A percentile compares a stretch with the other conserved stretches of the same genome.
These are phyloP conservation scores for Colletotrichum salicis DNA, from an alignment of 2,329 filamentous ascomycete species.

Conservation along the genomic window DNA sequence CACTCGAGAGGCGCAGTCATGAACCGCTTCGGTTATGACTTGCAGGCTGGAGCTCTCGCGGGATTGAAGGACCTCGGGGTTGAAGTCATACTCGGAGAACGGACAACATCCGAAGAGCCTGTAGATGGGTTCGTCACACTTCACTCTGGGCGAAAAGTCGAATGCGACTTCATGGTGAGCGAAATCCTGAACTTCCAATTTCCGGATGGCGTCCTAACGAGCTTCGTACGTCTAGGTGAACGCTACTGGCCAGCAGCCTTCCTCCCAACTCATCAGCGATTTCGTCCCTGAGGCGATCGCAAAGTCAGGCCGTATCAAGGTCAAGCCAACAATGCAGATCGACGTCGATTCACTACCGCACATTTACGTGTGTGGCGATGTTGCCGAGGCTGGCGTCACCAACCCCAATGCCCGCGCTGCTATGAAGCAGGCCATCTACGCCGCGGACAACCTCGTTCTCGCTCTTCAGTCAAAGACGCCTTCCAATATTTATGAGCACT, in stretches of 20 bases:
- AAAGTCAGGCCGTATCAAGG: constrained; percentile 59
- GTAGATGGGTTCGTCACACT: constrained; percentile 54
- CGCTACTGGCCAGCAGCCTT: constrained; percentile 69
- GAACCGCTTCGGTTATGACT: constrained; percentile 59
- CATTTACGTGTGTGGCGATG: constrained; percentile 73
- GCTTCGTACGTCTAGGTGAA: constrained; percentile 55
- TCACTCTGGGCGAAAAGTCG: constrained; percentile 54
- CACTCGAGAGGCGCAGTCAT: constrained; percentile 66
- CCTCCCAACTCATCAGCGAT: constrained; percentile 58
- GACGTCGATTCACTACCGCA: constrained; percentile 57
- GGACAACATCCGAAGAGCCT: constrained; percentile 51
- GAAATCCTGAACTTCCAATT: not conserved
- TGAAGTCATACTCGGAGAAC: constrained; percentile 62
- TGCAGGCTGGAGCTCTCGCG: constrained; percentile 52
- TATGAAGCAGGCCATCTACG: constrained; percentile 62
- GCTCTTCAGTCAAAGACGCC: constrained; percentile 54
- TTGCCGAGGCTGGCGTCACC: constrained; percentile 61
- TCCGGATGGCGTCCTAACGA: not conserved
- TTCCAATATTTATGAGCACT: constrained; percentile 51
- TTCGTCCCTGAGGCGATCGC: constrained; percentile 58
- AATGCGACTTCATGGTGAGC: constrained; percentile 63
- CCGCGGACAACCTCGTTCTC: constrained; percentile 64
- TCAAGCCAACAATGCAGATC: constrained; percentile 68
- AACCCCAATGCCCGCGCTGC: constrained; percentile 67
- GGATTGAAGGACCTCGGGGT: constrained; percentile 59